phyloP scores from a whole-genome alignment of 495 filamentous ascomycete genomes.

The Talaromyces adpressus region DNA sequence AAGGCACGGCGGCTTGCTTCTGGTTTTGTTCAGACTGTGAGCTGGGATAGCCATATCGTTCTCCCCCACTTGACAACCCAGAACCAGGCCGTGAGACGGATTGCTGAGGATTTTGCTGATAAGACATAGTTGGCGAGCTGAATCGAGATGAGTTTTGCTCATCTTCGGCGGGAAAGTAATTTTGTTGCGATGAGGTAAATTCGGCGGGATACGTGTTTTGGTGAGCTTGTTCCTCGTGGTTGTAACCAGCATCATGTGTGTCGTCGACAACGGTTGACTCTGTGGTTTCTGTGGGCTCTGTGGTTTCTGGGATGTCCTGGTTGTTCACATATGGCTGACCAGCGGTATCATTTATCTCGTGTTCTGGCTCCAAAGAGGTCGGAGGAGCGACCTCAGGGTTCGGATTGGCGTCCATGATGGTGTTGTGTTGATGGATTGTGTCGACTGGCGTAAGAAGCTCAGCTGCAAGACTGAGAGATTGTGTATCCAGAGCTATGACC shows the following conservation, averaged over 20 bases:
- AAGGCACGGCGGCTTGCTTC: constrained; percentile 33
- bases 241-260: constrained; percentile 30
- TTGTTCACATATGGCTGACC: neutral
- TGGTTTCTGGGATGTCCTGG: constrained; percentile 26
- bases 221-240: constrained; percentile 38
- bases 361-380: neutral
- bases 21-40: constrained; percentile 36
- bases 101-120: constrained; percentile 35
- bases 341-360: neutral
- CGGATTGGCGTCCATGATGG: constrained; percentile 3
- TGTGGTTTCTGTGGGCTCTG: constrained; percentile 27
- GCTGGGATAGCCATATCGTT: constrained; percentile 32
- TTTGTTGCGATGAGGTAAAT: constrained; percentile 34
- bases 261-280: constrained; percentile 18
- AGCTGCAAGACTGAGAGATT: neutral
- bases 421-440: neutral
- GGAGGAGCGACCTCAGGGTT: neutral
- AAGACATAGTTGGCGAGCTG: constrained; percentile 28
- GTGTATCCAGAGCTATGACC: neutral
- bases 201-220: constrained; percentile 38
- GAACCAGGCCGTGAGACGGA: constrained; percentile 43
- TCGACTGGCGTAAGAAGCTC: neutral
- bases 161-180: constrained; percentile 33
- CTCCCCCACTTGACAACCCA: constrained; percentile 39
- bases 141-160: constrained; percentile 33